Conservation (phyloP, 1,139 yeast genomes). For the Meyerozyma guilliermondii region DNA sequence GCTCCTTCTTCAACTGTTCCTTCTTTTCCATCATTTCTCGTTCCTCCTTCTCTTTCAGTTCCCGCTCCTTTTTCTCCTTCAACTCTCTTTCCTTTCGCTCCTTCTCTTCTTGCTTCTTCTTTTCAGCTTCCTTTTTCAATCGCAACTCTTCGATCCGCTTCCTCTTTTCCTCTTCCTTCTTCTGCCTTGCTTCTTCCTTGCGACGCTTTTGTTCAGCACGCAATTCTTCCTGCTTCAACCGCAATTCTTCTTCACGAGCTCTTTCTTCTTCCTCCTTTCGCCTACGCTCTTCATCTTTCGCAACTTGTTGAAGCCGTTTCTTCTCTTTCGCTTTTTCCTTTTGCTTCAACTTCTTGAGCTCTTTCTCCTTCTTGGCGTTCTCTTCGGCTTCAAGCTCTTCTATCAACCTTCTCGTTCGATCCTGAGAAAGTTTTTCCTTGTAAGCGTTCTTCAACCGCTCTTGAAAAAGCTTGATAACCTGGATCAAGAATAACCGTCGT, state of each 20-base stretch:
- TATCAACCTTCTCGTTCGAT: slow-evolving; percentile 63
- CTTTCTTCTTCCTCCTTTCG: slow-evolving; percentile 52
- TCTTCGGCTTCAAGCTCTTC: slow-evolving; percentile 81
- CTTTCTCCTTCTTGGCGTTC: slow-evolving; percentile 61
- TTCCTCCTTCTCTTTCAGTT: slow-evolving; percentile 24
- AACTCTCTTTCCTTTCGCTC: slow-evolving; percentile 10
- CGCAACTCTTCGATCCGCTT: slow-evolving; percentile 35
- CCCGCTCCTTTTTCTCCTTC: slow-evolving; percentile 23
- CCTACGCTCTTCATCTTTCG: slow-evolving; percentile 70
- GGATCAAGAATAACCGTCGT: slow-evolving; percentile 67
- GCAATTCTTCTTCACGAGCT: slow-evolving; percentile 32
- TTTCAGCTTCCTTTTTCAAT: slow-evolving; percentile 45
- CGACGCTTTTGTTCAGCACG: slow-evolving; percentile 40
- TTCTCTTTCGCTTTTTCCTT: slow-evolving; percentile 77
- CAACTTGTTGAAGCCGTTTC: slow-evolving; percentile 62
- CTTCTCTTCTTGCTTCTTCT: slow-evolving; percentile 41
- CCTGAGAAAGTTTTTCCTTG: slow-evolving; percentile 70
- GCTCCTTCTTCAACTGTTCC: not conserved
- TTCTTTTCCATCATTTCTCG: slow-evolving; percentile 10
- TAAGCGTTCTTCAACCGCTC: slow-evolving; percentile 67
- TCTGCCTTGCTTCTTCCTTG: slow-evolving; percentile 45
- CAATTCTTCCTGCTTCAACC: slow-evolving; percentile 29
- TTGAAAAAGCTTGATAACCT: slow-evolving; percentile 71
- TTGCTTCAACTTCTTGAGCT: slow-evolving; percentile 64
- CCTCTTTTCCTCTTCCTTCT: slow-evolving; percentile 52